Conservation (phyloP, 176 grass and related monocot species). For the Carex scoparia region DNA sequence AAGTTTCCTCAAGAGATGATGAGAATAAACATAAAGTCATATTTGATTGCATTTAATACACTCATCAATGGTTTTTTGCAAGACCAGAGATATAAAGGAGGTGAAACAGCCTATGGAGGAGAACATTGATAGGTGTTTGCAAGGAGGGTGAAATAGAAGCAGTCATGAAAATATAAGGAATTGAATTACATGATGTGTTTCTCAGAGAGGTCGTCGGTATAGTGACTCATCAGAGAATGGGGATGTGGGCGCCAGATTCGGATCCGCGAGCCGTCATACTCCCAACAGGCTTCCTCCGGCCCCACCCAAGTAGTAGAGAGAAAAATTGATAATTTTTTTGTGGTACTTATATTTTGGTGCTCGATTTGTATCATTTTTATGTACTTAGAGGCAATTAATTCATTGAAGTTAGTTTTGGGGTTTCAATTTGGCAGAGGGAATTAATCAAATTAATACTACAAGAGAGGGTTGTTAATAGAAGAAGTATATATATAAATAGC, state of each 20-base stretch:
- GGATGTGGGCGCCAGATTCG: slow-evolving; percentile 45
- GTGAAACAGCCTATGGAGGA: too few species aligned
- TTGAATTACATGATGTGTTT: not conserved
- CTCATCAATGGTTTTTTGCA: too few species aligned
- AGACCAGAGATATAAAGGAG: too few species aligned
- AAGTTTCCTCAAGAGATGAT: too few species aligned
- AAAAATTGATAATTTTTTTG: not conserved
- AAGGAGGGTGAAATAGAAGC: too few species aligned
- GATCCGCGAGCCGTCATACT: slow-evolving; percentile 60
- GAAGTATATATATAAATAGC: too few species aligned
- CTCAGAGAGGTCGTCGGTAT: slow-evolving; percentile 34
- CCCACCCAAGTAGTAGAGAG: slow-evolving; percentile 33
- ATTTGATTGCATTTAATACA: too few species aligned
- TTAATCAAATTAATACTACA: not conserved
- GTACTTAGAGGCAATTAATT: slow-evolving; percentile 7
- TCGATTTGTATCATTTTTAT: slow-evolving; percentile 14
- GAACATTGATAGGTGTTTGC: too few species aligned
- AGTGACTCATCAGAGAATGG: slow-evolving; percentile 45
- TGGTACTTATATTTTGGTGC: slow-evolving; percentile 9
- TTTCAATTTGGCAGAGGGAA: not conserved
- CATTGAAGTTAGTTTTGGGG: slow-evolving; percentile 14
- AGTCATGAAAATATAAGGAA: too few species aligned
- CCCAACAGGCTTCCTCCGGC: slow-evolving; percentile 77
- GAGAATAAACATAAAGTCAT: too few species aligned
- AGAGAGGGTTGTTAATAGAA: too few species aligned